Evolutionary conservation across 139 green algal species (phyloP), one percentile per base, ranked within the genome.

Genomic region (Chlorella vulgaris): DNA sequence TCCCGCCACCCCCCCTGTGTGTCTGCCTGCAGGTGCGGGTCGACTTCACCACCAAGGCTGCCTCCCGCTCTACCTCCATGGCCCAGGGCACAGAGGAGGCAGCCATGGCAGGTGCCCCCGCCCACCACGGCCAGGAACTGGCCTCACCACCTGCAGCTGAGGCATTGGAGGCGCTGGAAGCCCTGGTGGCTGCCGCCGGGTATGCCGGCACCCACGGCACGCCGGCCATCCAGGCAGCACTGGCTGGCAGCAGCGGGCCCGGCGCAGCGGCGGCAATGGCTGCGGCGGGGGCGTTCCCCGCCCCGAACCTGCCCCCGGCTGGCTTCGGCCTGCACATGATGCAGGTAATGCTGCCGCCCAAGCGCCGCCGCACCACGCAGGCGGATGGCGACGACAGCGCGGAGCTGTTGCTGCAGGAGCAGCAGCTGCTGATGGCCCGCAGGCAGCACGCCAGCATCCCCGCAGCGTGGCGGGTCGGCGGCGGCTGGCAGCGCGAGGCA

Each of bases 181-280:
- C 58, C 26, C 47, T 86, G 43, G 82, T 69, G 15, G 82, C 71
- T n/a, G 83, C 76, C 10, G 76, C 83, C 19, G 78, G 76, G 22
- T 85, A 85, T 47, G 83, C 83, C 5, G 68, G 42, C 24, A 43
- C 33, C 2, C 83, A 87, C 22, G 83, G 83, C 35, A 87, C 83
- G 6, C 83, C 83, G 19, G 78, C 69, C 47, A 85, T 87, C 31
- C 50, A 81, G 28, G 83, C 83, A 39, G 70, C 81, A 8, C 69
- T 87, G 53, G 65, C 66, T 33, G 38, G 35, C 33, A 31, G 53
- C n/a, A 21, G 26, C 4, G 24, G 36, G 15, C 15, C 33, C n/a
- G 29, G 15, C 18, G 78, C 24, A 31, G 40, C 38, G 47, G 66
- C 65, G 36, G 40, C 65, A 18, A 65, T 65, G 5, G 78, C 53